phyloP scores from a whole-genome alignment of 129 eudicot genomes.

The Ambrosia artemisiifolia region DNA sequence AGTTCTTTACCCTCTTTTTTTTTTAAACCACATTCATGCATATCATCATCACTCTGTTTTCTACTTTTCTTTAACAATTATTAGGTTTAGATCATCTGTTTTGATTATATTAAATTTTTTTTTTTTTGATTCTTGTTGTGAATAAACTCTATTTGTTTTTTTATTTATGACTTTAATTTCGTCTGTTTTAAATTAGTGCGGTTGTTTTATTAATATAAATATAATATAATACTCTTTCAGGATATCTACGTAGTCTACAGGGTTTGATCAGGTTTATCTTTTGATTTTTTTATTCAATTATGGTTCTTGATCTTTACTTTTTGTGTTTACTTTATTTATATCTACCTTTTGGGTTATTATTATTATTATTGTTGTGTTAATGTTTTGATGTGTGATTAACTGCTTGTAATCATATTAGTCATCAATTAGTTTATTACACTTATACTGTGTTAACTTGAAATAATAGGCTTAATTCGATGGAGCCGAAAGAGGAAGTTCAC shows the following conservation, averaged over 20 bases:
- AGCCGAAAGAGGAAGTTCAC: slow-evolving; percentile 23
- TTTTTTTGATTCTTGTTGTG: neutral
- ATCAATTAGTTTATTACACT: neutral
- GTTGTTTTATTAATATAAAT: neutral
- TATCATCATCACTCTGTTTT: slow-evolving; percentile 13
- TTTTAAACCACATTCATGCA: neutral
- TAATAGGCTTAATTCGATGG: slow-evolving; percentile 21
- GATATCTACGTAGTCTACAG: slow-evolving; percentile 8
- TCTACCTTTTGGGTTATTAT: neutral
- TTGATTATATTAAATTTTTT: neutral
- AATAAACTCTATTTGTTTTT: neutral
- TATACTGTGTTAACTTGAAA: neutral
- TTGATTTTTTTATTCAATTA: neutral
- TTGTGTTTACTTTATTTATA: neutral
- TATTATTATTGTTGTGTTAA: neutral
- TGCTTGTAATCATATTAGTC: neutral
- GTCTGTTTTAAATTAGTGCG: neutral
- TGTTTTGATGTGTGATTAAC: slow-evolving; percentile 3
- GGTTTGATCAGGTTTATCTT: neutral
- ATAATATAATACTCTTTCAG: neutral
- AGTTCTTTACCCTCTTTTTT: neutral
- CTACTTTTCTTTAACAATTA: neutral
- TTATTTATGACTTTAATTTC: neutral
- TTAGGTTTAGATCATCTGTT: neutral
- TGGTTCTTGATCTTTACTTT: neutral